Conservation (phyloP, 306 rosid species). For the Glycyrrhiza uralensis region DNA sequence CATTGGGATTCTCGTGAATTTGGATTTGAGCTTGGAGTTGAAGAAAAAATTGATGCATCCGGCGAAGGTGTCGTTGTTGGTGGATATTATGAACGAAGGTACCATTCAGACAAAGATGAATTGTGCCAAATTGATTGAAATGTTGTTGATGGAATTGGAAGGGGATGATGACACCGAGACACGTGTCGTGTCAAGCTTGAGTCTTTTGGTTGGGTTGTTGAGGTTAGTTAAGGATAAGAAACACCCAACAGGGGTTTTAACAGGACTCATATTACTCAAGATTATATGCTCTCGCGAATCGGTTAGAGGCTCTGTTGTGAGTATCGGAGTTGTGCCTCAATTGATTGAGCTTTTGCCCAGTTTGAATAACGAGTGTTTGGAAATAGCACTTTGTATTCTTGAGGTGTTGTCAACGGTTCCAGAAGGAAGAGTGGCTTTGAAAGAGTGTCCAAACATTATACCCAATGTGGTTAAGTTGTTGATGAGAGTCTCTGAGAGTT, state of each 20-base stretch:
- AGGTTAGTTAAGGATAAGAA: slow-evolving; percentile 67
- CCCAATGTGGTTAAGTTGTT: slow-evolving; percentile 56
- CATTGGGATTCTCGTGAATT: slow-evolving; percentile 62
- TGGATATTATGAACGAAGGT: slow-evolving; percentile 82
- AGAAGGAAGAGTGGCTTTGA: slow-evolving; percentile 67
- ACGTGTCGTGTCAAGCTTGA: slow-evolving; percentile 49
- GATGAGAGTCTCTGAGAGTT: slow-evolving; percentile 80
- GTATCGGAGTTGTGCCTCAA: slow-evolving; percentile 62
- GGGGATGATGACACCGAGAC: slow-evolving; percentile 45
- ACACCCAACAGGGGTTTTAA: slow-evolving; percentile 49
- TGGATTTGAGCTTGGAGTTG: slow-evolving; percentile 45
- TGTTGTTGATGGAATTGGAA: slow-evolving; percentile 37
- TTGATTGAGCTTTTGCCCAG: slow-evolving; percentile 55
- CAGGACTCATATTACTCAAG: slow-evolving; percentile 55
- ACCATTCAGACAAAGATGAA: slow-evolving; percentile 74
- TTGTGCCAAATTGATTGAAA: slow-evolving; percentile 59
- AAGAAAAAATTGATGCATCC: slow-evolving; percentile 55
- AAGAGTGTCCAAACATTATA: slow-evolving; percentile 59
- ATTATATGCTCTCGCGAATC: slow-evolving; percentile 46
- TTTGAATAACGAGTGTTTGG: slow-evolving; percentile 54
- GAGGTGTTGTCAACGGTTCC: slow-evolving; percentile 57
- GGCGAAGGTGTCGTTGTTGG: slow-evolving; percentile 61
- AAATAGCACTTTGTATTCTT: slow-evolving; percentile 49
- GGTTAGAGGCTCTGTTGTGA: slow-evolving; percentile 46
- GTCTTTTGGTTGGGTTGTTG: slow-evolving; percentile 71